A percentile compares a stretch with the other conserved stretches of the same genome.
phyloP scores from a whole-genome alignment of 169 alveolate species.

The Prorocentrum cordatum region DNA sequence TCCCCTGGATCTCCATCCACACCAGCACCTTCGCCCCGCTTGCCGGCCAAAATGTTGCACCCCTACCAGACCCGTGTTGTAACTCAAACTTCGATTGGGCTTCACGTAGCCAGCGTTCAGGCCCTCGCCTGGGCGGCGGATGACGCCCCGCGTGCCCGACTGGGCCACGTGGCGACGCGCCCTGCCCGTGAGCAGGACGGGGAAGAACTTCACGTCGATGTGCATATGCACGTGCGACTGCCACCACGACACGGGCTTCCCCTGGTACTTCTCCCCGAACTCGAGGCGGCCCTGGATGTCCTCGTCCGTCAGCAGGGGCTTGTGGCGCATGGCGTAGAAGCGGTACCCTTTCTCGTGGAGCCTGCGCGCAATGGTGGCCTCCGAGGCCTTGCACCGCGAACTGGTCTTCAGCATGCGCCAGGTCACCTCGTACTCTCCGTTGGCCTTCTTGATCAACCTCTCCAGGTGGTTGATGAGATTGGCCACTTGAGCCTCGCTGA shows the following conservation, averaged over 20 bases:
- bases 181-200: background rate
- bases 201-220: background rate
- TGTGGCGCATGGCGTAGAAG: background rate
- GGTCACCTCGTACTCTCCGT: background rate
- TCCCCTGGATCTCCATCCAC: background rate
- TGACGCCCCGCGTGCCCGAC: background rate
- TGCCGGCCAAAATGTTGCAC: background rate
- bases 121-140: background rate
- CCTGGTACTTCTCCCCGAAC: background rate
- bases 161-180: background rate
- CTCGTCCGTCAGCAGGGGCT: background rate
- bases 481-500: background rate
- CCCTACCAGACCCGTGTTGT: conserved; percentile 3
- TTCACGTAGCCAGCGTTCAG: conserved; percentile 3
- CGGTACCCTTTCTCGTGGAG: background rate
- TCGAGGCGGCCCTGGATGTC: background rate
- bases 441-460: background rate
- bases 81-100: background rate
- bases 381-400: background rate
- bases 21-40: background rate
- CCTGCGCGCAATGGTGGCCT: background rate
- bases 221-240: background rate
- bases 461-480: background rate
- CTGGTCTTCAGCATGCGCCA: background rate
- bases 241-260: background rate